Conservation (phyloP, 208 protist species). For the Wallacemonas collosoma region DNA sequence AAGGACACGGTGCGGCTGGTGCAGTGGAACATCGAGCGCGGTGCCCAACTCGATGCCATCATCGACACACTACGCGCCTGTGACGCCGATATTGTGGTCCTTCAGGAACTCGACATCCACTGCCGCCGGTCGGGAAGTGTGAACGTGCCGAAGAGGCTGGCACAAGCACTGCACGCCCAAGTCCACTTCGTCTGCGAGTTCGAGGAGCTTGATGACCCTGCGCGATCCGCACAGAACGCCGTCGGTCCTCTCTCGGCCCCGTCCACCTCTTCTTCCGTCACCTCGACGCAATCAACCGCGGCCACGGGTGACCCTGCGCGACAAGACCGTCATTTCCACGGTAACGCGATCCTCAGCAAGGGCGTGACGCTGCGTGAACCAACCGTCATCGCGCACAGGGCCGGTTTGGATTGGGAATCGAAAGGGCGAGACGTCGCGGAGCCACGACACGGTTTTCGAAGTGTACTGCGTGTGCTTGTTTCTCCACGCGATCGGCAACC, state of each 20-base stretch:
- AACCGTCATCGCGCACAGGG: constrained; percentile 45
- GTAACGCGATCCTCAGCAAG: constrained; percentile 73
- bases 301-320: background rate
- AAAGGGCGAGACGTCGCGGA: constrained; percentile 37
- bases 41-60: constrained; percentile 57
- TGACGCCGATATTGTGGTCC: constrained; percentile 65
- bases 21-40: constrained; percentile 90
- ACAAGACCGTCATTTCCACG: constrained; percentile 66
- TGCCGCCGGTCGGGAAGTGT: constrained; percentile 65
- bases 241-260: constrained; percentile 53
- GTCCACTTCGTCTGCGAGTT: constrained; percentile 83
- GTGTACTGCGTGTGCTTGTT: constrained; percentile 50
- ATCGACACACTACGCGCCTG: constrained; percentile 43
- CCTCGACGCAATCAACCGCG: background rate
- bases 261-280: background rate
- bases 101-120: constrained; percentile 86
- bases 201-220: constrained; percentile 55
- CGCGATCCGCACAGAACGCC: constrained; percentile 37
- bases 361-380: constrained; percentile 37
- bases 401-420: constrained; percentile 58
- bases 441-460: constrained; percentile 62
- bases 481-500: constrained; percentile 33
- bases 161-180: constrained; percentile 55
- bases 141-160: constrained; percentile 66
- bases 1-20: constrained; percentile 53